Evolutionary conservation across 305 asterid species (phyloP).

Genomic region (Fraxinus platypoda): DNA sequence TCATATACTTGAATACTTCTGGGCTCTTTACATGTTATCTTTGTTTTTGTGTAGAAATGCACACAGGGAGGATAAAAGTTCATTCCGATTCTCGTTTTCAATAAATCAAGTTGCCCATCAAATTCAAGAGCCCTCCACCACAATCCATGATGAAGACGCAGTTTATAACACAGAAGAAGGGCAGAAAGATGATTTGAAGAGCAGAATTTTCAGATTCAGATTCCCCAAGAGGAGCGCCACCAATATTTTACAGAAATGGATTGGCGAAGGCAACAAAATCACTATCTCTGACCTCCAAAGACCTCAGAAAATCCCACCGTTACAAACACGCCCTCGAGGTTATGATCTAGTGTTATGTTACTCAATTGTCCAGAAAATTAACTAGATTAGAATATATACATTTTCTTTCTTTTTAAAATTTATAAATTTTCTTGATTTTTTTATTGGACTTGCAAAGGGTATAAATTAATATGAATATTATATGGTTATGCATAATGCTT

Average conservation of each 20-base stretch:
- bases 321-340: constrained; percentile 96
- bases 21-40: not conserved
- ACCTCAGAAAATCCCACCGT: constrained; percentile 60
- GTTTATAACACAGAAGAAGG: constrained; percentile 30
- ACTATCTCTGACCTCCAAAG: constrained; percentile 58
- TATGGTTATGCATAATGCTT: not conserved
- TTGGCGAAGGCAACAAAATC: constrained; percentile 55
- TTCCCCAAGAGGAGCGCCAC: constrained; percentile 83
- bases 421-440: not conserved
- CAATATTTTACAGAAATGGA: constrained; percentile 71
- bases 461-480: not conserved
- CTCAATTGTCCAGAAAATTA: not conserved
- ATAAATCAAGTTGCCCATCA: constrained; percentile 34
- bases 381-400: not conserved
- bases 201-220: constrained; percentile 71
- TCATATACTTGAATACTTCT: not conserved
- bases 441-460: not conserved
- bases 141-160: constrained; percentile 15
- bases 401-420: not conserved
- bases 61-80: constrained; percentile 30
- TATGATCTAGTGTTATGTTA: not conserved
- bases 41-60: constrained; percentile 39
- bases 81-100: constrained; percentile 52
- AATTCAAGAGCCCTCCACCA: constrained; percentile 22
- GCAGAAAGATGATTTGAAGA: constrained; percentile 66